Base-by-base conservation (phyloP, 768 basidiomycete species). In the Gelatoporia subvermispora region DNA sequence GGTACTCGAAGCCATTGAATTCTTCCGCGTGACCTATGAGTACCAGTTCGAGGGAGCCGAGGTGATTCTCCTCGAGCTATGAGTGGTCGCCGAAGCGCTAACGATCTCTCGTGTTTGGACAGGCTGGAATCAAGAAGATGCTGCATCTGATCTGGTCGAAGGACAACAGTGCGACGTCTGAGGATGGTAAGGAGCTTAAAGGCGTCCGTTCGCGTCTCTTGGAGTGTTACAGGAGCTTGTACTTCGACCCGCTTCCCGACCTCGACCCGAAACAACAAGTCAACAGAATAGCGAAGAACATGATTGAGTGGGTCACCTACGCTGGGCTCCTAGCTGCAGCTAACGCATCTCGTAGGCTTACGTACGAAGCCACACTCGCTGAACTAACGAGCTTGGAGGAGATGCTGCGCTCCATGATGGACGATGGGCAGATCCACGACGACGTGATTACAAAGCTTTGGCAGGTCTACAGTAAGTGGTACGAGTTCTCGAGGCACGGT, bases 61-160 rank as follows among this genome's bases (percentile, higher is more conserved):
- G 66, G 89, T 90, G 39, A 35, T 73, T 22, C 17, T 13, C 2
- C 13, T 0, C 28, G 17, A 18, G 18, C 24, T 16, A 35, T 35
- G 20, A 20, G 7, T 31, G 22, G 22, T 35, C 25, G 15, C 35
- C 49, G 21, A 21, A 10, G 34, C 28, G 3, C 18, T 11, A 7
- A 8, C 10, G 25, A 2, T 11, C 15, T 40, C 20, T 24, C 8
- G 22, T 36, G 8, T 25, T 11, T 47, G 39, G 39, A 25, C 55
- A 95, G 92, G 67, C 69, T 13, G 96, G 96, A 0, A 85, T 99
- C 61, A 93, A 88, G 72, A 91, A 85, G 60, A 97, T 98, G 95
- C 64, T 99, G 13, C 96, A 98, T 65, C 74, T 99, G 21, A 90
- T 99, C 57, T 98, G 96, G 96, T 79, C 81, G 22, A 98, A 98